These are phyloP conservation scores for Botrytis fragariae DNA, from an alignment of 2,329 filamentous ascomycete genomes.

Conservation along the genomic window DNA sequence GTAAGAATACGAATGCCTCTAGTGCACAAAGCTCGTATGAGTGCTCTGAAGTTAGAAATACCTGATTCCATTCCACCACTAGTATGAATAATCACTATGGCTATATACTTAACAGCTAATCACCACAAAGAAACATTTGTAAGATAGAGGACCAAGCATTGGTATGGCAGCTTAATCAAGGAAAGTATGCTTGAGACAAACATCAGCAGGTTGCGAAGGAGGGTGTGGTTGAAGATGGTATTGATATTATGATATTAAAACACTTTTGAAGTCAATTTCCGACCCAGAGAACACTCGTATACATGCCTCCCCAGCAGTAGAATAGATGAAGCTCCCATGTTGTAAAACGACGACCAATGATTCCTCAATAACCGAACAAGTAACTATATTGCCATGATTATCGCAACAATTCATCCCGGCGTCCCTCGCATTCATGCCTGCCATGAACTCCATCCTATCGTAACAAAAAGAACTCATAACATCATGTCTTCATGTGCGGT, in stretches of 20 bases:
- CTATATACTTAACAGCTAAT: neutral
- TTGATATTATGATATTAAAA: slow-evolving; percentile 5
- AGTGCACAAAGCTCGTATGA: neutral
- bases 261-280: neutral
- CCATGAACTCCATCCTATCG: neutral
- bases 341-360: neutral
- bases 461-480: neutral
- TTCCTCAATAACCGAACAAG: neutral
- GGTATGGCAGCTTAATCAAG: neutral
- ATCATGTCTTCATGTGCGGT: neutral
- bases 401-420: neutral
- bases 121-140: neutral
- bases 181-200: neutral
- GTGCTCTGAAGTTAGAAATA: neutral
- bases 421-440: neutral
- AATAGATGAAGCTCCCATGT: neutral
- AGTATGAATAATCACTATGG: neutral
- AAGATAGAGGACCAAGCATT: neutral
- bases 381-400: neutral
- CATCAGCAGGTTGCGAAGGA: neutral
- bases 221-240: neutral
- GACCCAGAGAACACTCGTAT: neutral
- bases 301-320: neutral
- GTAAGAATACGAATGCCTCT: neutral
- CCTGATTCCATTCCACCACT: neutral